These are phyloP conservation scores for Immersiella caudata DNA, from an alignment of 495 filamentous ascomycete genomes.

Conservation along the genomic window DNA sequence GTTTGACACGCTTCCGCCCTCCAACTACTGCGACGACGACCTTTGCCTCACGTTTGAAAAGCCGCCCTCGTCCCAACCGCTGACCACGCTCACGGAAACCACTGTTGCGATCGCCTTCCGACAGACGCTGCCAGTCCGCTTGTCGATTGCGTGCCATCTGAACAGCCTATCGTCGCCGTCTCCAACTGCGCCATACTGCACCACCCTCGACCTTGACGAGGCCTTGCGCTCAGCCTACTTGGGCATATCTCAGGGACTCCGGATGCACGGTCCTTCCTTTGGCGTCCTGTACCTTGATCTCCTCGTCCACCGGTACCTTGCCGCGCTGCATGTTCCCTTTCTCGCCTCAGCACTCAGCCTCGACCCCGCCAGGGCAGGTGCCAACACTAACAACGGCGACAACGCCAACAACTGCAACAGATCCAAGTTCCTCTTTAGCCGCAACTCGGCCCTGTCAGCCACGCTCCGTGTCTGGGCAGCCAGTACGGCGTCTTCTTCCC, in stretches of 20 bases:
- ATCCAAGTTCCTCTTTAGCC: neutral
- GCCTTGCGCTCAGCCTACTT: conserved; percentile 42
- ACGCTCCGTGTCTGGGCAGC: neutral
- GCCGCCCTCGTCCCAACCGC: neutral
- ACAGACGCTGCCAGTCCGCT: conserved; percentile 39
- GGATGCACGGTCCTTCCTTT: neutral
- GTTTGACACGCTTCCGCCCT: conserved; percentile 52
- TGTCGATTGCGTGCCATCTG: conserved; percentile 50
- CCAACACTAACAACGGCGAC: too few relatives aligned
- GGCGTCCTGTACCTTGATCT: conserved; percentile 42
- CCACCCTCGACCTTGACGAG: conserved; percentile 36
- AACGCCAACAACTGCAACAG: neutral
- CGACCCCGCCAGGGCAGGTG: neutral
- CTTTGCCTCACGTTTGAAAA: conserved; percentile 6
- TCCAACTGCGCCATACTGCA: conserved; percentile 30
- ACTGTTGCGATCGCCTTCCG: conserved; percentile 50
- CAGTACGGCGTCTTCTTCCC: neutral
- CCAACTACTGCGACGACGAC: conserved; percentile 53
- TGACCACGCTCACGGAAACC: conserved; percentile 38
- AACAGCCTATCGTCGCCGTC: conserved; percentile 37
- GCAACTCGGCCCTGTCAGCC: neutral
- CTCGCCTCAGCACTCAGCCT: conserved; percentile 18
- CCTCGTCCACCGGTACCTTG: conserved; percentile 50
- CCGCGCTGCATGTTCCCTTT: conserved; percentile 55
- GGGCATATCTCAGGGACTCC: conserved; percentile 29